Percentiles rank a stretch among this genome's conserved stretches.
Conservation (phyloP, 176 grass and related monocot genomes). For the Oryza coarctata region DNA sequence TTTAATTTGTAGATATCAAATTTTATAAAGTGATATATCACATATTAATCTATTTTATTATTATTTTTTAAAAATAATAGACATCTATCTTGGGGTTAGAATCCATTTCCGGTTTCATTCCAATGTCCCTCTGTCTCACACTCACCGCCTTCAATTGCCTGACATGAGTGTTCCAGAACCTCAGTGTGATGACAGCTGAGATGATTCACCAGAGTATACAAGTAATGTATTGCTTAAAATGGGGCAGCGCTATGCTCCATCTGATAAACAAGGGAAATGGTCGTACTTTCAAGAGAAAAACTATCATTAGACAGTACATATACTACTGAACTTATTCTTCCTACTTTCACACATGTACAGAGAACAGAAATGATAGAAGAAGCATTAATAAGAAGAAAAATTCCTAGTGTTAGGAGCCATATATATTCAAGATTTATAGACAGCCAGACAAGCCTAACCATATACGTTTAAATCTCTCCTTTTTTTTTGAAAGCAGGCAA, state of each 20-base stretch:
- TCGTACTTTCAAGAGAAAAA: not conserved
- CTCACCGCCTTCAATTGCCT: constrained; percentile 21
- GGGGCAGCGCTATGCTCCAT: not conserved
- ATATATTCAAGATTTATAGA: constrained; percentile 20
- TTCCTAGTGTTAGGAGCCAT: constrained; percentile 19
- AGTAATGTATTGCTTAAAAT: not conserved
- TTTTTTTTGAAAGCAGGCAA: too few relatives aligned
- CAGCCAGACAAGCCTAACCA: constrained; percentile 24
- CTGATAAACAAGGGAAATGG: constrained; percentile 11
- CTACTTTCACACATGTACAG: constrained; percentile 23
- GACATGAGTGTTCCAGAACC: constrained; percentile 9
- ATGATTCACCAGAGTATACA: constrained; percentile 10
- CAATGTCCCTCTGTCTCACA: constrained; percentile 14
- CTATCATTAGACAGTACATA: constrained; percentile 9
- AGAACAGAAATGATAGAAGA: not conserved
- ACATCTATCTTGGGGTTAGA: too few relatives aligned
- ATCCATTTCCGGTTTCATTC: constrained; percentile 11
- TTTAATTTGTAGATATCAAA: too few relatives aligned
- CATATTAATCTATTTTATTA: too few relatives aligned
- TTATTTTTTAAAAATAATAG: too few relatives aligned
- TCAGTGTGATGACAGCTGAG: constrained; percentile 23
- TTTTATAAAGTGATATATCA: too few relatives aligned
- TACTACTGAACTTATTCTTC: constrained; percentile 16
- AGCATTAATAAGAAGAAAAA: constrained; percentile 18
- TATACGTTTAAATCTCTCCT: too few relatives aligned